A percentile compares a stretch with the other conserved stretches of the same genome.
Conservation (phyloP, 2,329 filamentous ascomycete genomes). For the Spiromastix sp. region DNA sequence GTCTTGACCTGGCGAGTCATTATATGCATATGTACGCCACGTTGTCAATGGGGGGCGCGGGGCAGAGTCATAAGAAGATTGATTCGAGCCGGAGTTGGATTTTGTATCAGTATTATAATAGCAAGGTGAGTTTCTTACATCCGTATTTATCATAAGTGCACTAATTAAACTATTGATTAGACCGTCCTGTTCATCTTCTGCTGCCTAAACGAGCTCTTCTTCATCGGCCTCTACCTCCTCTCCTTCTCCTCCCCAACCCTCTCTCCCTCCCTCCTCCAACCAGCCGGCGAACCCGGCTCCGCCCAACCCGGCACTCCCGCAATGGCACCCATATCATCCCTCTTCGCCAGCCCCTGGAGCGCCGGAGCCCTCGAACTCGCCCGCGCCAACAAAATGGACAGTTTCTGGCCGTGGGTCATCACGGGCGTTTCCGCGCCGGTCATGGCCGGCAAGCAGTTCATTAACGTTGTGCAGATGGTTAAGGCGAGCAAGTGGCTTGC, state of each 20-base stretch:
- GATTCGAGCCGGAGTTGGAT: slow-evolving; percentile 80
- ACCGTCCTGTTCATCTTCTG: slow-evolving; percentile 86
- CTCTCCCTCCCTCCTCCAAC: slow-evolving; percentile 68
- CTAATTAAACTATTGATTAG: slow-evolving; percentile 37
- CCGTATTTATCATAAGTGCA: neutral
- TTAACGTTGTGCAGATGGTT: slow-evolving; percentile 88
- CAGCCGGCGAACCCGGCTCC: slow-evolving; percentile 45
- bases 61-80: slow-evolving; percentile 84
- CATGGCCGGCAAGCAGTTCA: slow-evolving; percentile 84
- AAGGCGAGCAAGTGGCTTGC: slow-evolving; percentile 89
- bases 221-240: slow-evolving; percentile 94
- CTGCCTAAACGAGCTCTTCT: slow-evolving; percentile 87
- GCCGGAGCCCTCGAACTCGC: slow-evolving; percentile 87
- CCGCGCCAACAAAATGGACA: slow-evolving; percentile 85
- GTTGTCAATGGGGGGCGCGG: slow-evolving; percentile 70
- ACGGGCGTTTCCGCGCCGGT: slow-evolving; percentile 70
- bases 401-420: slow-evolving; percentile 66
- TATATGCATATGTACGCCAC: slow-evolving; percentile 99
- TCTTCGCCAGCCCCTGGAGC: slow-evolving; percentile 84
- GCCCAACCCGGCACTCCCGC: slow-evolving; percentile 57
- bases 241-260: slow-evolving; percentile 89
- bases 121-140: slow-evolving; percentile 56
- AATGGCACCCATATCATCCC: slow-evolving; percentile 54
- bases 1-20: slow-evolving; percentile 86
- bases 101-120: slow-evolving; percentile 92